Percentiles rank a stretch among this genome's conserved stretches.
phyloP scores from a whole-genome alignment of 495 filamentous ascomycete genomes.

The Lasiosphaeria hispida region DNA sequence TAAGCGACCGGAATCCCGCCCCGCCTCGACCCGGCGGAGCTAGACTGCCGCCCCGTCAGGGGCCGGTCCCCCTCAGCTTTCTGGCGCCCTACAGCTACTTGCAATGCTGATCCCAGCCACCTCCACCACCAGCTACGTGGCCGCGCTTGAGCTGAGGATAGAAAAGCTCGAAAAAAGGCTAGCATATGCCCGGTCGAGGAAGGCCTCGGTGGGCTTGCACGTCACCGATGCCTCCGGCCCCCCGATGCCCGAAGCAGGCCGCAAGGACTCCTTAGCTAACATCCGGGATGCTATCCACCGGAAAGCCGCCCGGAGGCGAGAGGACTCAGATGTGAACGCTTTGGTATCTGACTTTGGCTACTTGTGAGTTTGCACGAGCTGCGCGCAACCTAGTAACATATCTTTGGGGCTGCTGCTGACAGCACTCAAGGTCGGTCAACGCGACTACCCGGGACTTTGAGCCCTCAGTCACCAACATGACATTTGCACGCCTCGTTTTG shows the following conservation, averaged over 20 bases:
- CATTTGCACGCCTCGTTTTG: slow-evolving; percentile 79
- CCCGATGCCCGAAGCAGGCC: slow-evolving; percentile 38
- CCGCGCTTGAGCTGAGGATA: slow-evolving; percentile 81
- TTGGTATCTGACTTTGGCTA: slow-evolving; percentile 81
- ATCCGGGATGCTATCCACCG: slow-evolving; percentile 59
- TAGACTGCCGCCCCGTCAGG: too few species aligned
- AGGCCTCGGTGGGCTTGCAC: slow-evolving; percentile 53
- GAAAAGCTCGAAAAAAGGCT: slow-evolving; percentile 79
- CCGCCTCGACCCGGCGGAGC: too few species aligned
- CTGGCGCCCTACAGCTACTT: too few species aligned
- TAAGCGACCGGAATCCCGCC: slow-evolving; percentile 9
- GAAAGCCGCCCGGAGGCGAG: slow-evolving; percentile 56
- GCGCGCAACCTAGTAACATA: too few species aligned
- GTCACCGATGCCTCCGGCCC: slow-evolving; percentile 40
- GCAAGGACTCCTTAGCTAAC: slow-evolving; percentile 58
- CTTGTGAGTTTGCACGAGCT: slow-evolving; percentile 48
- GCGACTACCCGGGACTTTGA: slow-evolving; percentile 90
- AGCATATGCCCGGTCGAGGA: slow-evolving; percentile 56
- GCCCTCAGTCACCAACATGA: slow-evolving; percentile 77
- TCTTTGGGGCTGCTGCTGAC: slow-evolving; percentile 9
- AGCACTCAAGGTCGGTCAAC: slow-evolving; percentile 68
- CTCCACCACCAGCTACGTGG: slow-evolving; percentile 65
- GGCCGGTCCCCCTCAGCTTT: too few species aligned
- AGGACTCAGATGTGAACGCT: slow-evolving; percentile 75
- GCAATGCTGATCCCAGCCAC: not conserved